Base-by-base conservation (phyloP, 768 basidiomycete species). In the Mycena rosella region DNA sequence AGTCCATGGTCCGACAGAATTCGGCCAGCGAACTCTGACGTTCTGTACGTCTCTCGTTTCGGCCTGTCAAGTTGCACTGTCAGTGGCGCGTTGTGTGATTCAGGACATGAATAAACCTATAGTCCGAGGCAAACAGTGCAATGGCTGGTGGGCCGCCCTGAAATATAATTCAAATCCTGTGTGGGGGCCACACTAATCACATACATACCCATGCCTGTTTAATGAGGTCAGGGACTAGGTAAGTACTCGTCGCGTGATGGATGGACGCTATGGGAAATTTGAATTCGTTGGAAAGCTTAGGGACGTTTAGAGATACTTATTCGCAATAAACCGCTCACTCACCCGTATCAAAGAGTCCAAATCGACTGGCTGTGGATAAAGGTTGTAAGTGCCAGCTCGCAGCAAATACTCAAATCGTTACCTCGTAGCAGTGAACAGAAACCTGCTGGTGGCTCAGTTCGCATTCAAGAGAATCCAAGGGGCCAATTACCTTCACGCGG, bases 241-340 rank as follows among this genome's bases (percentile, higher is more conserved):
- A 95, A 0, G 92, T 87, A 68, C 93, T 91, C 42, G 88, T 87
- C 1, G 93, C 92, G 70, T 94, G 93, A 71, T 94, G 93, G 77
- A 93, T 87, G 0, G 90, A 89, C 0, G 91, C 86, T 29, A 93
- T 81, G 0, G 89, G 86, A 78, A 92, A 92, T 66, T 92, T 81
- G 81, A 94, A 95, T 70, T 95, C 93, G 76, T 94, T 92, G n/a
- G 91, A 87, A 3, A 95, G 81, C 84, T 92, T 3, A 40, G 13
- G n/a, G 3, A 26, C 17, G 26, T 34, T 59, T 18, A 36, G 56
- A 20, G 18, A 36, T 47, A 22, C 18, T 47, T 20, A 40, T 11
- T 18, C 1, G 15, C 0, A 86, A 79, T 5, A 6, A 40, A 26
- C 22, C 7, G 42, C 18, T 24, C 9, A 74, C 87, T 10, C 74